Conservation (phyloP, 1,284 basidiomycete species). For the Ganoderma resinaceum region DNA sequence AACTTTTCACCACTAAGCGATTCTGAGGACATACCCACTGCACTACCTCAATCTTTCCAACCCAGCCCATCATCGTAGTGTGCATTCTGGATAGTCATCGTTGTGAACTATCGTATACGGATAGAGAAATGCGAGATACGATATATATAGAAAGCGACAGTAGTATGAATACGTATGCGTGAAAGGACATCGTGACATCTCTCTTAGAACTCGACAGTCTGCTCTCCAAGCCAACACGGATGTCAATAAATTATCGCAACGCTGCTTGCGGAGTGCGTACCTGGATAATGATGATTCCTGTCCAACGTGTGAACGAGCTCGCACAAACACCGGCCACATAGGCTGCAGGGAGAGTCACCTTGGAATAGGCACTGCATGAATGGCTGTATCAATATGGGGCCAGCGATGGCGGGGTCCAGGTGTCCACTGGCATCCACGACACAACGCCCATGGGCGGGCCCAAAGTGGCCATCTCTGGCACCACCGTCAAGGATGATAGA, state of each 20-base stretch:
- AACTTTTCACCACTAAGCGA: not conserved
- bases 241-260: not conserved
- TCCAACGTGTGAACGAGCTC: not conserved
- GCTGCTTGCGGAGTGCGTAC: conserved; percentile 8
- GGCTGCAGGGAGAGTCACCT: conserved; percentile 21
- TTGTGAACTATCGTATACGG: not conserved
- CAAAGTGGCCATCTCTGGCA: not conserved
- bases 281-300: conserved; percentile 52
- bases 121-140: not conserved
- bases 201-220: conserved; percentile 54
- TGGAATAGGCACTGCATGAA: conserved; percentile 37
- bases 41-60: conserved; percentile 44
- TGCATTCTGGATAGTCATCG: conserved; percentile 45
- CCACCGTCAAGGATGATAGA: not conserved
- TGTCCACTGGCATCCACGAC: not conserved
- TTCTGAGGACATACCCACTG: conserved; percentile 46
- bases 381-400: conserved; percentile 31
- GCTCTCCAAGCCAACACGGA: conserved; percentile 26
- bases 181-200: conserved; percentile 49
- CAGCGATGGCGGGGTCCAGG: conserved; percentile 27
- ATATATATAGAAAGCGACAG: conserved; percentile 52
- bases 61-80: conserved; percentile 54
- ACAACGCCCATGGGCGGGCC: not conserved
- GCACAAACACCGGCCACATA: not conserved
- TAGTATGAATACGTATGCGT: conserved; percentile 48